phyloP scores from a whole-genome alignment of 768 basidiomycete genomes.

The Mycena polygramma region DNA sequence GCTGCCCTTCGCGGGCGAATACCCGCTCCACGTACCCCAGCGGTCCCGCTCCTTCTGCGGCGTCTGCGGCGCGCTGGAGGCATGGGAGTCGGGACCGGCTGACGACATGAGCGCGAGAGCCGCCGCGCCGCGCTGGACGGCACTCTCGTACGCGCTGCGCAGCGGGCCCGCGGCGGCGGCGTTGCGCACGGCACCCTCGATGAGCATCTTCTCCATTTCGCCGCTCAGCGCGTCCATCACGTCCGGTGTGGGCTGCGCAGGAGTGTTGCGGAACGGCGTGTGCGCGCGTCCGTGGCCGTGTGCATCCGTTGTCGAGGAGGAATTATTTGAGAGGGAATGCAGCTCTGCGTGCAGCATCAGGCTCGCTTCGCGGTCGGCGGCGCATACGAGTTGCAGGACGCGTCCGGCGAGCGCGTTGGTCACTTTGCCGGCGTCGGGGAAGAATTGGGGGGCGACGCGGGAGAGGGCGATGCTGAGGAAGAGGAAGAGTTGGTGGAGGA shows the following conservation, averaged over 20 bases:
- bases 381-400: slow-evolving; percentile 55
- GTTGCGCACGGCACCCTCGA: slow-evolving; percentile 72
- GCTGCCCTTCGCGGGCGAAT: too few relatives aligned
- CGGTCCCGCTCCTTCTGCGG: too few relatives aligned
- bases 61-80: too few relatives aligned
- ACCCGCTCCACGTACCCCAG: too few relatives aligned
- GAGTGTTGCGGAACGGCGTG: slow-evolving; percentile 52
- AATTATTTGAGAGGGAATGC: slow-evolving; percentile 60
- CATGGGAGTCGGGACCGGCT: too few relatives aligned
- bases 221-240: slow-evolving; percentile 57
- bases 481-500: slow-evolving; percentile 84
- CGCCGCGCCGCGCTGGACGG: slow-evolving; percentile 42
- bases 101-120: too few relatives aligned
- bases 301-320: slow-evolving; percentile 61
- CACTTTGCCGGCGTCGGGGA: slow-evolving; percentile 56
- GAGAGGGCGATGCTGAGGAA: slow-evolving; percentile 80
- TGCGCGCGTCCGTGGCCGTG: slow-evolving; percentile 51
- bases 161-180: slow-evolving; percentile 68
- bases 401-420: slow-evolving; percentile 60
- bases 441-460: slow-evolving; percentile 77
- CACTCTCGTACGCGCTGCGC: slow-evolving; percentile 64
- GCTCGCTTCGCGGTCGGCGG: slow-evolving; percentile 69
- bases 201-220: slow-evolving; percentile 76
- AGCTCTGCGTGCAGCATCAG: neutral
- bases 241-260: slow-evolving; percentile 50